Percentiles rank a stretch among this genome's conserved stretches.
Conservation (phyloP, 2,329 filamentous ascomycete species). For the Aspergillus carbonarius region DNA sequence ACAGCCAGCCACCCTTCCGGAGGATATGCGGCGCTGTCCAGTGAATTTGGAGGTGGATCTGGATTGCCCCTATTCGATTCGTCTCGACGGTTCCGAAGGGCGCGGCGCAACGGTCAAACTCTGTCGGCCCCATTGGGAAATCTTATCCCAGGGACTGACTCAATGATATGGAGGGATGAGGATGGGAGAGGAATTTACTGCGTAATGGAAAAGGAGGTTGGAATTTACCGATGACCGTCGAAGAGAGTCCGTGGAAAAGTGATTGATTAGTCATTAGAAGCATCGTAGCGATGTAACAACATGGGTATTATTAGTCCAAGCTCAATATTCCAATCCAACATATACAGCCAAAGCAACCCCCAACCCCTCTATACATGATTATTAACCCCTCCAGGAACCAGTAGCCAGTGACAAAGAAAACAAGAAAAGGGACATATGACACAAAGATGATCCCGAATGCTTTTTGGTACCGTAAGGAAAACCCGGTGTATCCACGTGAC, state of each 20-base stretch:
- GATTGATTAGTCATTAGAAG: slow-evolving; percentile 2
- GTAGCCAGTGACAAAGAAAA: slow-evolving; percentile 6
- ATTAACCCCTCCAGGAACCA: too few relatives aligned
- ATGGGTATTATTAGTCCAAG: slow-evolving; percentile 27
- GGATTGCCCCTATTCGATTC: neutral
- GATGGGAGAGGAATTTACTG: neutral
- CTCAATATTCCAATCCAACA: slow-evolving; percentile 11
- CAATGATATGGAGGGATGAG: too few relatives aligned
- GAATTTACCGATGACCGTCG: too few relatives aligned
- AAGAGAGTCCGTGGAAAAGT: too few relatives aligned
- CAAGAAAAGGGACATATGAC: slow-evolving; percentile 1
- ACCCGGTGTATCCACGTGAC: slow-evolving; percentile 16
- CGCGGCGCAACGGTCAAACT: neutral
- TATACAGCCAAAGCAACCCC: slow-evolving; percentile 13
- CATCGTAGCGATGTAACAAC: slow-evolving; percentile 2
- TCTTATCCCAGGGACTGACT: neutral
- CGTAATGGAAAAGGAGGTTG: neutral
- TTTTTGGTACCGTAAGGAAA: slow-evolving; percentile 9
- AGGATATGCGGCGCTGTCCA: slow-evolving; percentile 10
- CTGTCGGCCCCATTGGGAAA: neutral
- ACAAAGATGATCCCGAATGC: slow-evolving; percentile 3
- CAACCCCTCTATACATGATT: slow-evolving; percentile 15
- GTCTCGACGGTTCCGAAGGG: too few relatives aligned
- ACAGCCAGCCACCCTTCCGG: slow-evolving; percentile 18
- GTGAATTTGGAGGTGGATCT: neutral